Evolutionary conservation across 805 yeast species (phyloP), one percentile per base, ranked within the genome.

Genomic region (Starmera amethionina): DNA sequence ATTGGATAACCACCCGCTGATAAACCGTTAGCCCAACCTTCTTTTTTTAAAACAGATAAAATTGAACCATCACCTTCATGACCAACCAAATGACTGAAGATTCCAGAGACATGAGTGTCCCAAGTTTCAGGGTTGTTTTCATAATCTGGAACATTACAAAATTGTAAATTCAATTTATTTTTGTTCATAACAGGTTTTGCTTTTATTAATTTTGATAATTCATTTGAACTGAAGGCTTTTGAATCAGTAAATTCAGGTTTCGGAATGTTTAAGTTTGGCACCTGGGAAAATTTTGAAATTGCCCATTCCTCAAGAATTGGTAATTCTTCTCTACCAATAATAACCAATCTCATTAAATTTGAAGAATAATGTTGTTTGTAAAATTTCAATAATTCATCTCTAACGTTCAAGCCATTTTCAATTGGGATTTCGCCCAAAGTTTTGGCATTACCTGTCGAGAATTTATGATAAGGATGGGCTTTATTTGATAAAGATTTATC

Each of bases 21-120:
- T 39, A 90, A 68, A 14, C 75, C 80, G 48, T 75, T 82, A 7
- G 90, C 95, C 87, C 89, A 84, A 12, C 89, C 83, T 46, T 72
- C 65, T 30, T 63, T 56, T 61, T 87, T 90, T 48, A 90, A 72
- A 47, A 69, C 72, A 41, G 79, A 73, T 30, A 87, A 67, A 15
- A 90, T 58, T 2, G 96, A 87, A 2, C 97, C 97, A 37, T 79
- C 70, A 37, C 93, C 84, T 63, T 90, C 98, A 59, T 90, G 97
- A 33, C 97, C 97, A 37, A 90, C 64, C 40, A 93, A 66, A 58
- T 93, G 97, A 16, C 89, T 75, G 48, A 66, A 72, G 59, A 87
- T 83, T 41, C 71, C 75, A 7, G 75, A 70, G 0, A 97, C 95
- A 49, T 77, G 77, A 19, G 72, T 70, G 40, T 73, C 72, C 84